Base-by-base conservation (phyloP, 169 alveolate species). In the Eimeria necatrix region DNA sequence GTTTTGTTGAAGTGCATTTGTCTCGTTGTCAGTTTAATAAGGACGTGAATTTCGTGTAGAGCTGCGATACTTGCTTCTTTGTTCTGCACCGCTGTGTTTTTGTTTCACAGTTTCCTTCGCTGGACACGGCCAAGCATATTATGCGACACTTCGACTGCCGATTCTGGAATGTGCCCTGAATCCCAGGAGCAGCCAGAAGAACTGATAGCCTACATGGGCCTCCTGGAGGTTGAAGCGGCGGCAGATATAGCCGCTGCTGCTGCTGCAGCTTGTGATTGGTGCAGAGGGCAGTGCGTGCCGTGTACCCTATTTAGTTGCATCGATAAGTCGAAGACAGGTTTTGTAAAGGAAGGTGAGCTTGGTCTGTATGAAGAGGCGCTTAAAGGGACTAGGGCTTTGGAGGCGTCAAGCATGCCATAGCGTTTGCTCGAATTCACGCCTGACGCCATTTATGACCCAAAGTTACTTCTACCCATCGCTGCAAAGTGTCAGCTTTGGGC, bases 161-260 rank as follows among this genome's bases (percentile, higher is more conserved):
- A 24, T 48, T 5, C 18, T 7, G 12, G 60, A 4, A 8, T n/a
- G 6, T 9, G 12, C 4, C 20, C 92, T 16, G 81, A 32, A 10
- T 32, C 92, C 80, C 92, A 56, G 81, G 32, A 46, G 20, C 52
- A 9, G 80, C 92, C 92, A 59, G 92, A 85, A 16, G 92, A 59
- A 41, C 61, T 85, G 51, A 46, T 85, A 22, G 92, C 80, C 22
- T 16, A 85, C 9, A 85, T 85, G 92, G 92, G 92, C 61, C 92
- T 85, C 49, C 48, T 85, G 80, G 92, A 85, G 61, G 92, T 85
- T 41, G 92, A 85, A 16, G 92, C 61, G 49, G 92, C 92, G 14
- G 92, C 92, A 60, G 92, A 85, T n/a, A 56, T 85, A 26, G 92
- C 92, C 24, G 92, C 92, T 59, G 80, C 92, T 60, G 92, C 92